These are phyloP conservation scores for Penstemon davidsonii DNA, from an alignment of 257 asterid genomes.

Conservation along the genomic window DNA sequence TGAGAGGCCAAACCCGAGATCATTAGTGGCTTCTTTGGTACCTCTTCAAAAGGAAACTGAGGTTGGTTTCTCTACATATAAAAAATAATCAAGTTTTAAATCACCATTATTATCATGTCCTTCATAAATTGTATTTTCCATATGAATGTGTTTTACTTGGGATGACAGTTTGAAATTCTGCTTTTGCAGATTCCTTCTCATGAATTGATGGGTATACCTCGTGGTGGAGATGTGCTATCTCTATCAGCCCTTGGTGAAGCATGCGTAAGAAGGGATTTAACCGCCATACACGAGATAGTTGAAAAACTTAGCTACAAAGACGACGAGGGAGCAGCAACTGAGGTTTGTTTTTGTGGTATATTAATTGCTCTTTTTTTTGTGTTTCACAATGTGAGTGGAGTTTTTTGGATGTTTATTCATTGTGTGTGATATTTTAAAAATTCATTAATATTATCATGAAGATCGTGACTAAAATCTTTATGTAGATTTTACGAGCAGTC, in stretches of 20 bases:
- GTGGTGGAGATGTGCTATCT: constrained; percentile 22
- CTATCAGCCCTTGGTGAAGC: constrained; percentile 71
- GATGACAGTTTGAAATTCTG: neutral
- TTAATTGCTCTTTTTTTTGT: neutral
- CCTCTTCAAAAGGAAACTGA: constrained; percentile 80
- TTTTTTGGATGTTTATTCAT: neutral
- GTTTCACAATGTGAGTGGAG: neutral
- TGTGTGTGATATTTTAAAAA: neutral
- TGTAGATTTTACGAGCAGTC: too few relatives aligned
- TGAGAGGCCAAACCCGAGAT: constrained; percentile 85
- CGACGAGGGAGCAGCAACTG: constrained; percentile 85
- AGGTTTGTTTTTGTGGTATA: constrained; percentile 41
- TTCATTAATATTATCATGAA: neutral
- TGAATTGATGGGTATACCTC: constrained; percentile 49
- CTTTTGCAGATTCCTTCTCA: constrained; percentile 62
- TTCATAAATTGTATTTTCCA: neutral
- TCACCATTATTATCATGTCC: neutral
- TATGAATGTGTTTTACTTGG: neutral
- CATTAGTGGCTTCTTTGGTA: constrained; percentile 60
- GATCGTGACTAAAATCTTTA: neutral
- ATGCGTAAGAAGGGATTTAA: constrained; percentile 81
- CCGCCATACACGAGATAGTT: constrained; percentile 81
- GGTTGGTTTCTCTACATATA: constrained; percentile 29
- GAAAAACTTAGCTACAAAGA: constrained; percentile 79
- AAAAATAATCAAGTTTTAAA: neutral